Base-by-base conservation (phyloP, 768 basidiomycete species). In the Dictyophora rubrovolvata region DNA sequence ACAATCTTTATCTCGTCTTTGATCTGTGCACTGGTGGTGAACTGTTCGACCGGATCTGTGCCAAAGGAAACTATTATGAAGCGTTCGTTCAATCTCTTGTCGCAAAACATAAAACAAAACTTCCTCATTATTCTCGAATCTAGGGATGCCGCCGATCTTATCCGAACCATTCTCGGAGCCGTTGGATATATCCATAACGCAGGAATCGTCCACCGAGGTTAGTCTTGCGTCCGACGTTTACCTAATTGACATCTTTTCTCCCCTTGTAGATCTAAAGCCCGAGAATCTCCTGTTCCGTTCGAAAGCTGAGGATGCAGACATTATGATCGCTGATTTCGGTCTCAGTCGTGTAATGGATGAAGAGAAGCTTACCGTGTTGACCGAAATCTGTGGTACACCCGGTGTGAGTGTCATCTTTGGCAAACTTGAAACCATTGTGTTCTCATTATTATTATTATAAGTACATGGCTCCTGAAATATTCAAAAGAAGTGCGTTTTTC, bases 21-120 rank as follows among this genome's bases (percentile, higher is more conserved):
- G 95, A 98, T 72, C 83, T 97, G 9, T 98, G 95, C 75, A 93
- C 90, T 1, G 93, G 94, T 54, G 94, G 95, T 48, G 95, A 99
- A 72, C 83, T 99, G n/a, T 98, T 99, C 67, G 95, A 99, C 71
- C 82, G 95, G 53, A 98, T 99, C 76, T 98, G 95, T 68, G 92
- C 93, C 33, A 92, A 93, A 71, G 93, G 93, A 54, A 92, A 92
- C 69, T 98, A 96, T 71, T 93, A 92, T 68, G 95, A 99, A 73
- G 85, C 84, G 90, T 92, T 63, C 65, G 84, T 74, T 72, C 16
- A 17, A 72, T 71, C 46, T 68, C 63, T 20, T 12, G 14, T 48
- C 33, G 16, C 23, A 11, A 5, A 14, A 36, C 36, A 18, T 48
- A 21, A 22, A 34, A 49, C 10, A 28, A 36, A 23, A 28, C 35